Conservation (phyloP, 805 yeast genomes). For the Suhomyces tanzawaensis region DNA sequence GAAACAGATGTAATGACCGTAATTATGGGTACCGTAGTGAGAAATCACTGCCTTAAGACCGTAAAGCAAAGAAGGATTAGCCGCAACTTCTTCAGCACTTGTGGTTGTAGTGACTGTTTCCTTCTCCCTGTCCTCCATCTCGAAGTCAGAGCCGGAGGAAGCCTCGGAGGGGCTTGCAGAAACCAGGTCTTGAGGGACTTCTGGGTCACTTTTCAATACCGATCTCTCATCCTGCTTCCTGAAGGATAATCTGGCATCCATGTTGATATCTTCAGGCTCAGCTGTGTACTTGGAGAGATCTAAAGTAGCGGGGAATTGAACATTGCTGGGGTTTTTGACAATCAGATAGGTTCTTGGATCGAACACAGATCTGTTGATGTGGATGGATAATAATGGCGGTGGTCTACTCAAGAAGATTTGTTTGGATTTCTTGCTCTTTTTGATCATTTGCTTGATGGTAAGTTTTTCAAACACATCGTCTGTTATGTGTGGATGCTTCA, state of each 20-base stretch:
- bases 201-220: not conserved
- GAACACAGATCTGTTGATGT: slow-evolving; percentile 89
- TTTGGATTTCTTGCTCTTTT: slow-evolving; percentile 77
- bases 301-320: slow-evolving; percentile 68
- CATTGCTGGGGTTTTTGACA: slow-evolving; percentile 78
- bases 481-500: slow-evolving; percentile 65
- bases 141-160: not conserved
- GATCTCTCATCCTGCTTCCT: slow-evolving; percentile 52
- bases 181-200: not conserved
- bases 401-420: slow-evolving; percentile 79
- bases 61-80: slow-evolving; percentile 51
- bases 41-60: slow-evolving; percentile 81
- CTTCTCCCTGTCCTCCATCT: slow-evolving; percentile 1
- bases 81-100: not conserved
- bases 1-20: slow-evolving; percentile 94
- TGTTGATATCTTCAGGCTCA: slow-evolving; percentile 63
- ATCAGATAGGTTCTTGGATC: slow-evolving; percentile 83
- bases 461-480: slow-evolving; percentile 75
- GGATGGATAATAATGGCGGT: slow-evolving; percentile 79
- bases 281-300: slow-evolving; percentile 71
- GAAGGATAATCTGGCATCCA: slow-evolving; percentile 78
- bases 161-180: slow-evolving; percentile 2
- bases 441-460: slow-evolving; percentile 70
- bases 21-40: slow-evolving; percentile 94
- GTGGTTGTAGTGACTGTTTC: slow-evolving; percentile 1